A percentile compares a stretch with the other conserved stretches of the same genome.
phyloP scores from a whole-genome alignment of 805 yeast species.

The Yarrowia porcina region DNA sequence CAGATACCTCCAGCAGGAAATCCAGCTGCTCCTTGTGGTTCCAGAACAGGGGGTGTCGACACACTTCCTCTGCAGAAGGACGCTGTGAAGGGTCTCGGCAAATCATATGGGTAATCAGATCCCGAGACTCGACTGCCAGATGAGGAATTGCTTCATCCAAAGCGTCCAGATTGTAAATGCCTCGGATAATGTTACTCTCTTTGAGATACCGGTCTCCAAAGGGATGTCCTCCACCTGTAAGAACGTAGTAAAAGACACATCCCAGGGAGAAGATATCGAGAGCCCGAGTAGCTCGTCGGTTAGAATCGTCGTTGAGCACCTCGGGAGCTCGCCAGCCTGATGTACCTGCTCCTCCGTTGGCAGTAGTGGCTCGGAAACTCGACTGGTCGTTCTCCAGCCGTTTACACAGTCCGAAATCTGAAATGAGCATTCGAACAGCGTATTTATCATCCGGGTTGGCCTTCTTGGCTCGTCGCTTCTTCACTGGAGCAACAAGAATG shows the following conservation, averaged over 20 bases:
- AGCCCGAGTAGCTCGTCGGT: constrained; percentile 73
- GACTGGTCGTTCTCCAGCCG: constrained; percentile 89
- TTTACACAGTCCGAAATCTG: constrained; percentile 95
- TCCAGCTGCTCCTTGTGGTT: constrained; percentile 65
- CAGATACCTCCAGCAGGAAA: constrained; percentile 82
- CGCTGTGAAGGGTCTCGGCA: constrained; percentile 59
- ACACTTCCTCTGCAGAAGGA: constrained; percentile 64
- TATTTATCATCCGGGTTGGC: constrained; percentile 30
- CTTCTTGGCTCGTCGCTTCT: constrained; percentile 32
- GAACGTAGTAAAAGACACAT: constrained; percentile 84
- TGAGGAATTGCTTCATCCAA: constrained; percentile 39
- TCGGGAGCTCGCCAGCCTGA: constrained; percentile 99
- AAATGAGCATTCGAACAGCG: constrained; percentile 69
- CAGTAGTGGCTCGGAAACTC: constrained; percentile 87
- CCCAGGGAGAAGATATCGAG: constrained; percentile 94
- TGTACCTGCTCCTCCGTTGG: constrained; percentile 85
- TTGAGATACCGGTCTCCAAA: constrained; percentile 89
- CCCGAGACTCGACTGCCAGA: constrained; percentile 57
- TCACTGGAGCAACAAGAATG: constrained; percentile 48
- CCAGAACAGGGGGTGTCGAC: constrained; percentile 93
- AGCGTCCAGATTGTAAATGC: constrained; percentile 51
- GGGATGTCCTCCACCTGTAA: constrained; percentile 85
- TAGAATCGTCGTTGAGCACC: constrained; percentile 35
- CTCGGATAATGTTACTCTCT: constrained; percentile 72
- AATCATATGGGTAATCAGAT: constrained; percentile 73